Conservation (phyloP, 2,329 filamentous ascomycete species). For the Coniella vitis region DNA sequence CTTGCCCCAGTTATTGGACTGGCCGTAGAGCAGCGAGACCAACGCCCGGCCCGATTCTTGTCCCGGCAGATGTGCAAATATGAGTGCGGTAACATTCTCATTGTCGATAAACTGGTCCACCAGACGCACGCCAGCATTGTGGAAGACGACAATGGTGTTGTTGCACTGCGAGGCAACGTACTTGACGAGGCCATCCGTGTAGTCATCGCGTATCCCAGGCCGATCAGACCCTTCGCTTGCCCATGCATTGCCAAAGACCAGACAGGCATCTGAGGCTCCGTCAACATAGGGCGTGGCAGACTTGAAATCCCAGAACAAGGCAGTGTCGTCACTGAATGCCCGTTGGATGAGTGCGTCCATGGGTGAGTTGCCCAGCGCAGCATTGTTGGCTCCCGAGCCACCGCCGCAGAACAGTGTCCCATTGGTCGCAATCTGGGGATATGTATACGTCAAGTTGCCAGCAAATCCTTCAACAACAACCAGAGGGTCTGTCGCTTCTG, state of each 20-base stretch:
- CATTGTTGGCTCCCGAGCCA: slow-evolving; percentile 34
- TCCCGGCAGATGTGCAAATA: slow-evolving; percentile 59
- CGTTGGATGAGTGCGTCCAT: slow-evolving; percentile 47
- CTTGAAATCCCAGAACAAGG: slow-evolving; percentile 53
- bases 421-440: slow-evolving; percentile 29
- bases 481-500: slow-evolving; percentile 29
- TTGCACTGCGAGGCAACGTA: slow-evolving; percentile 52
- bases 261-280: slow-evolving; percentile 53
- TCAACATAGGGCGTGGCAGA: slow-evolving; percentile 42
- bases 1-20: slow-evolving; percentile 48
- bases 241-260: slow-evolving; percentile 61
- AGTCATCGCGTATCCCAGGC: slow-evolving; percentile 57
- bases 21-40: slow-evolving; percentile 51
- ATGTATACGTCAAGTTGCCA: slow-evolving; percentile 14
- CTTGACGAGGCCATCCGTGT: slow-evolving; percentile 50
- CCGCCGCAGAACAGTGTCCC: slow-evolving; percentile 40
- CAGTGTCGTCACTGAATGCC: slow-evolving; percentile 48
- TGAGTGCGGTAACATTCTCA: slow-evolving; percentile 55
- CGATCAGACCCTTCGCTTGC: slow-evolving; percentile 66
- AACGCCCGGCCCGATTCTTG: slow-evolving; percentile 54
- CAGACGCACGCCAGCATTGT: slow-evolving; percentile 55
- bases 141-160: slow-evolving; percentile 58
- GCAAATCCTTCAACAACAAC: slow-evolving; percentile 27
- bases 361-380: slow-evolving; percentile 40
- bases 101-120: slow-evolving; percentile 58